Evolutionary conservation across 2,329 filamentous ascomycete genomes (phyloP).

Genomic region (Ceratocystis variospora): DNA sequence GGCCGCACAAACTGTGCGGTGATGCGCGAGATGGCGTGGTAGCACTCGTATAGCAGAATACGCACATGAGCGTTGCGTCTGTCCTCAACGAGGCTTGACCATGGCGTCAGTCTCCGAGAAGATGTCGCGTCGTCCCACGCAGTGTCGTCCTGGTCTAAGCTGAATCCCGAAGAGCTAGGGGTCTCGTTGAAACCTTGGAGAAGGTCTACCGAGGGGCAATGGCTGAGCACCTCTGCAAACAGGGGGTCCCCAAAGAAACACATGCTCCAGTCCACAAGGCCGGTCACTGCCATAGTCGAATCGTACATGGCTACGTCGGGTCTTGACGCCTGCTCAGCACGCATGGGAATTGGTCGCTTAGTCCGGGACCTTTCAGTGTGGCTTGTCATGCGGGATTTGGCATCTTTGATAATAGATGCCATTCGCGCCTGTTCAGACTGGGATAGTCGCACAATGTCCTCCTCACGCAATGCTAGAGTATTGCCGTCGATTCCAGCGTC

Average conservation of each 20-base stretch:
- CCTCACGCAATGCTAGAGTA: conserved; percentile 30
- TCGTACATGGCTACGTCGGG: neutral
- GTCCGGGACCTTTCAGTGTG: neutral
- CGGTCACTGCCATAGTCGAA: conserved; percentile 30
- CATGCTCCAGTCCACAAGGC: conserved; percentile 45
- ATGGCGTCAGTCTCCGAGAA: neutral
- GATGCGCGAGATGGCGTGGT: conserved; percentile 39
- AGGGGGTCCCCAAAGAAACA: conserved; percentile 48
- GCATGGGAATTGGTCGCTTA: neutral
- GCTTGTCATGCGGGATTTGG: neutral
- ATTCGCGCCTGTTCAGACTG: neutral
- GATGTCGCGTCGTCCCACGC: neutral
- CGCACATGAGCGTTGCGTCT: conserved; percentile 32
- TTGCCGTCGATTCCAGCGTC: conserved; percentile 39
- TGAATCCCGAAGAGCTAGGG: neutral
- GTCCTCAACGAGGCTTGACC: conserved; percentile 30
- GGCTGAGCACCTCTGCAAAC: conserved; percentile 37
- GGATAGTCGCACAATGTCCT: neutral
- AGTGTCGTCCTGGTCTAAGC: conserved; percentile 25
- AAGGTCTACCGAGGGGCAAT: conserved; percentile 32
- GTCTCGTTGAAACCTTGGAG: conserved; percentile 33
- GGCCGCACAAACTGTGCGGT: conserved; percentile 44
- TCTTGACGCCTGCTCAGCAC: neutral
- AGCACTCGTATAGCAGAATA: conserved; percentile 44
- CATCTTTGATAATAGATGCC: neutral